These are phyloP conservation scores for Claviceps cyperi DNA, from an alignment of 2,329 filamentous ascomycete genomes.

Conservation along the genomic window DNA sequence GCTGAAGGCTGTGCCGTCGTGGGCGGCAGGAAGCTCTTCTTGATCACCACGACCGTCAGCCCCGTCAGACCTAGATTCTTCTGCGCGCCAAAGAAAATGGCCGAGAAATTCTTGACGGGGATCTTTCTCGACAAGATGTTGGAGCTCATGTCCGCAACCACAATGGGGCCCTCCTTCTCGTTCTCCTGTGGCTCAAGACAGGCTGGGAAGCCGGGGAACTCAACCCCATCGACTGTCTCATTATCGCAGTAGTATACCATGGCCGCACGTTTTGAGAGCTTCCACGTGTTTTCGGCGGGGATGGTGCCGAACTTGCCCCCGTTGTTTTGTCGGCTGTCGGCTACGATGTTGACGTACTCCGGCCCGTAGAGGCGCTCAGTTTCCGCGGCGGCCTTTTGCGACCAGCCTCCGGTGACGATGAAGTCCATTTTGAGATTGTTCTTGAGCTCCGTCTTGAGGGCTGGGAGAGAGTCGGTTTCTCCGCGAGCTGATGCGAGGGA, in stretches of 20 bases:
- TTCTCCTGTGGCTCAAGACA: constrained; percentile 36
- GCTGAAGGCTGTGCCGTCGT: constrained; percentile 49
- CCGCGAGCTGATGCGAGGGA: constrained; percentile 28
- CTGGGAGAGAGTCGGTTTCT: not conserved
- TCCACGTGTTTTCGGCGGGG: constrained; percentile 64
- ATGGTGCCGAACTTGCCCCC: constrained; percentile 78
- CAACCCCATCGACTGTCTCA: constrained; percentile 86
- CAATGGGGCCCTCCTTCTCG: constrained; percentile 53
- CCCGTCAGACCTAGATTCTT: constrained; percentile 86
- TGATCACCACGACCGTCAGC: constrained; percentile 73
- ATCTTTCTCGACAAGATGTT: constrained; percentile 79
- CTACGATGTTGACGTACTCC: constrained; percentile 65
- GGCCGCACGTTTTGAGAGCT: constrained; percentile 50
- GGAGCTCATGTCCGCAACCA: constrained; percentile 86
- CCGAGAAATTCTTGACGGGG: constrained; percentile 62
- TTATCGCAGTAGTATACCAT: constrained; percentile 89
- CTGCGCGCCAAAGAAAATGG: constrained; percentile 86
- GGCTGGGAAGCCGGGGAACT: constrained; percentile 65
- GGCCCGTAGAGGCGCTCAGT: constrained; percentile 62
- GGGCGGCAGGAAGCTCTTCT: constrained; percentile 65
- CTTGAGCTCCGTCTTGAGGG: constrained; percentile 40
- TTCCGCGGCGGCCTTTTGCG: constrained; percentile 76
- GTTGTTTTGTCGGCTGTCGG: constrained; percentile 51
- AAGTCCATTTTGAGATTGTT: constrained; percentile 74
- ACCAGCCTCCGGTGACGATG: constrained; percentile 73